Conservation (phyloP, 2,329 filamentous ascomycete genomes). For the Cercospora sp. region DNA sequence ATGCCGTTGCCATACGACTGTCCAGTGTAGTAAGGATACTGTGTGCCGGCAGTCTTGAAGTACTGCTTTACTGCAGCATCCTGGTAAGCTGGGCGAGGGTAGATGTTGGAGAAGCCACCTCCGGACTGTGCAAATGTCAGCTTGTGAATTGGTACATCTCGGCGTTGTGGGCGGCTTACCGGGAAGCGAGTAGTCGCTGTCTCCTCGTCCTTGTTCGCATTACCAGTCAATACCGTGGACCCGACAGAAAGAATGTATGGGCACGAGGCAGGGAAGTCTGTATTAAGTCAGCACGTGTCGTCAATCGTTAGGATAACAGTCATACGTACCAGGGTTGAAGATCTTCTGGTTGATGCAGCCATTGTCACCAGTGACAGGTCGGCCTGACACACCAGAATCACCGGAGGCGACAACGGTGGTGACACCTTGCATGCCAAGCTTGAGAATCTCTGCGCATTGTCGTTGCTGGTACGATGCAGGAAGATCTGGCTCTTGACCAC, state of each 20-base stretch:
- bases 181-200: conserved; percentile 44
- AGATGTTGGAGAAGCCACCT: conserved; percentile 43
- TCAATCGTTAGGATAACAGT: too few species aligned
- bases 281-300: neutral
- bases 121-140: conserved; percentile 34
- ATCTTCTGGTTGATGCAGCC: conserved; percentile 35
- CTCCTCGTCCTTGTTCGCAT: conserved; percentile 40
- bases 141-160: neutral
- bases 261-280: conserved; percentile 42
- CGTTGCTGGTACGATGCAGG: conserved; percentile 56
- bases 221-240: conserved; percentile 43
- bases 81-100: conserved; percentile 42
- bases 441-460: conserved; percentile 49
- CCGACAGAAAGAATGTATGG: conserved; percentile 46
- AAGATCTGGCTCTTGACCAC: conserved; percentile 56
- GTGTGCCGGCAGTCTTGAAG: conserved; percentile 33
- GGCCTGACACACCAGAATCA: conserved; percentile 46
- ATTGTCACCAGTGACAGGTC: conserved; percentile 40
- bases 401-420: conserved; percentile 52
- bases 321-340: conserved; percentile 39
- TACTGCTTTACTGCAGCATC: conserved; percentile 41
- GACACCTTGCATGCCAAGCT: conserved; percentile 53
- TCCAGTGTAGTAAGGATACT: conserved; percentile 42
- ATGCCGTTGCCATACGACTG: conserved; percentile 54
- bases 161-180: neutral